Evolutionary conservation across 2,329 filamentous ascomycete species (phyloP).

Genomic region (Zasmidium citrigriseum): DNA sequence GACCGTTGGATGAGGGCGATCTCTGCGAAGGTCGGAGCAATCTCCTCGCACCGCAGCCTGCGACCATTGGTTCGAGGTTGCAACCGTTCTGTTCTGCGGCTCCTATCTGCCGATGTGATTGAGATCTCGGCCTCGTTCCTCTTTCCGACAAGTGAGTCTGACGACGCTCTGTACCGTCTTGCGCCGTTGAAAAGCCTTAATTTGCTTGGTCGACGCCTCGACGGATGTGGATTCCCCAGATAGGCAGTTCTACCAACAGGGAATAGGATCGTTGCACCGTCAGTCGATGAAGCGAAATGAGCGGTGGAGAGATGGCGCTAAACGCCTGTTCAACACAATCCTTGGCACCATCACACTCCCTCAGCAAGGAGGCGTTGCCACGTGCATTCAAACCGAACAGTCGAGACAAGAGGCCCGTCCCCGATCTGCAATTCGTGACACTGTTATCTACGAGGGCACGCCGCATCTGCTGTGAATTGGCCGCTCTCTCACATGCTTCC

Average conservation of each 20-base stretch:
- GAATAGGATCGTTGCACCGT: neutral
- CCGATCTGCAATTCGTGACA: neutral
- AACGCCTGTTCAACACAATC: neutral
- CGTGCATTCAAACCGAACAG: neutral
- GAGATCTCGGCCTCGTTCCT: neutral
- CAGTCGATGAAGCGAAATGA: constrained; percentile 2
- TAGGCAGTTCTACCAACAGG: neutral
- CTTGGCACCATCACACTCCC: neutral
- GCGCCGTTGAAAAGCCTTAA: neutral
- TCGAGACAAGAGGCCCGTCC: neutral
- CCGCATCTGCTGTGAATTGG: neutral
- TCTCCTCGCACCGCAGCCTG: neutral
- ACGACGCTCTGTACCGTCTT: neutral
- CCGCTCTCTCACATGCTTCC: neutral
- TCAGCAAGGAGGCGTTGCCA: constrained; percentile 1
- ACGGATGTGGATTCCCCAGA: neutral
- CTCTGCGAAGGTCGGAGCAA: neutral
- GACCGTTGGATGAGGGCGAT: neutral
- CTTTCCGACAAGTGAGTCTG: neutral
- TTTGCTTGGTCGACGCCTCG: neutral
- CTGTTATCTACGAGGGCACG: constrained; percentile 1
- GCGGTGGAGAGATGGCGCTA: neutral
- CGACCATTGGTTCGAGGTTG: neutral
- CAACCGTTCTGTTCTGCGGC: neutral
- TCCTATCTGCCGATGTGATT: neutral